Evolutionary conservation across 1,284 basidiomycete genomes (phyloP).

Genomic region (Ceratobasidium sp.): DNA sequence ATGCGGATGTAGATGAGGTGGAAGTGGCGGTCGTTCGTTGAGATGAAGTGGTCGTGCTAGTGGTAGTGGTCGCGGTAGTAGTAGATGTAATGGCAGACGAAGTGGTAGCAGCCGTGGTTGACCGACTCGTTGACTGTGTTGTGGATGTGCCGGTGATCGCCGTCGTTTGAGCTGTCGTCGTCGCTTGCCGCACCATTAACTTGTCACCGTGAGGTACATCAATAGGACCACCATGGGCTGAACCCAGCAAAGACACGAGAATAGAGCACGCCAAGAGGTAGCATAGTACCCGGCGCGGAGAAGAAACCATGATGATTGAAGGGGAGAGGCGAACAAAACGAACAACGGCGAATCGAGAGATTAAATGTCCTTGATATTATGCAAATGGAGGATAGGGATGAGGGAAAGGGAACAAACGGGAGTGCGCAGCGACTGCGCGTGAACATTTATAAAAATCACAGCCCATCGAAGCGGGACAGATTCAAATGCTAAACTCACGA

Average conservation of each 20-base stretch:
- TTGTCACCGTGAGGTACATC: not conserved
- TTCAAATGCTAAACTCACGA: too few species aligned
- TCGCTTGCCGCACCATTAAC: slow-evolving; percentile 1
- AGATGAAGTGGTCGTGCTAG: not conserved
- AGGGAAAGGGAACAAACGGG: not conserved
- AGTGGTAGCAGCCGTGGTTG: not conserved
- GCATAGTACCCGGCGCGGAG: too few species aligned
- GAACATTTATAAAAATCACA: slow-evolving; percentile 10
- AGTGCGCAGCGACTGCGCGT: slow-evolving; percentile 9
- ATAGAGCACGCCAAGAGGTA: not conserved
- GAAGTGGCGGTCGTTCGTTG: slow-evolving; percentile 12
- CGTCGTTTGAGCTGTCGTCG: not conserved
- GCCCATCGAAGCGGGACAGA: not conserved
- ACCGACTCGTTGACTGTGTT: not conserved
- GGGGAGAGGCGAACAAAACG: not conserved
- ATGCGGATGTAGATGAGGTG: slow-evolving; percentile 47
- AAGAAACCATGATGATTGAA: not conserved
- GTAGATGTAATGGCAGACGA: not conserved
- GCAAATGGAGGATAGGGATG: not conserved
- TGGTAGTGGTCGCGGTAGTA: not conserved
- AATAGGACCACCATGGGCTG: not conserved
- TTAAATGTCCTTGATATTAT: slow-evolving; percentile 3
- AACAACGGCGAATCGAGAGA: not conserved
- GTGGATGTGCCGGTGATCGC: not conserved
- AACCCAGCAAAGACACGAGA: not conserved